These are phyloP conservation scores for Aureobasidium mangrovei DNA, from an alignment of 2,329 filamentous ascomycete species.

Conservation along the genomic window DNA sequence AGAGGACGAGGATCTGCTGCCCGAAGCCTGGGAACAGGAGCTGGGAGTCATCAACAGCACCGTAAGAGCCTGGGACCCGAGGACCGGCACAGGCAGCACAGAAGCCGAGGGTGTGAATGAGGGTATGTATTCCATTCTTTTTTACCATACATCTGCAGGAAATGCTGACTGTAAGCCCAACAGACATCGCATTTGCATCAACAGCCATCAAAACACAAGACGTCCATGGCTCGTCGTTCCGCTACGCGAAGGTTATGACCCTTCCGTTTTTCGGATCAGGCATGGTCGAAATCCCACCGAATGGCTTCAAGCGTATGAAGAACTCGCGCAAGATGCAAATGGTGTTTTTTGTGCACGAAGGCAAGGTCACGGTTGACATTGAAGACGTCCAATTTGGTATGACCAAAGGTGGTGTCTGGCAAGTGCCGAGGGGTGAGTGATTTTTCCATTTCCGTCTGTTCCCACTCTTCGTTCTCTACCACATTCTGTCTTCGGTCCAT, in stretches of 20 bases:
- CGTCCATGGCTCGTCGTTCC: slow-evolving; percentile 61
- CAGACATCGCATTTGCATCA: slow-evolving; percentile 53
- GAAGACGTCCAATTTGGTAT: slow-evolving; percentile 71
- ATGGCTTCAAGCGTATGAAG: slow-evolving; percentile 77
- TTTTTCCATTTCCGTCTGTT: slow-evolving; percentile 14
- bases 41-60: slow-evolving; percentile 55
- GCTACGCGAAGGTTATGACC: slow-evolving; percentile 79
- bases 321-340: slow-evolving; percentile 95
- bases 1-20: slow-evolving; percentile 46
- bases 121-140: slow-evolving; percentile 24
- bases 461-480: background rate
- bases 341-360: slow-evolving; percentile 83
- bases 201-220: slow-evolving; percentile 49
- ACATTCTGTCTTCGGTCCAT: background rate
- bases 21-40: slow-evolving; percentile 64
- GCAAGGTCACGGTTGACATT: slow-evolving; percentile 71
- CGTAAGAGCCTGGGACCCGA: slow-evolving; percentile 48
- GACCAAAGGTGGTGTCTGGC: slow-evolving; percentile 80
- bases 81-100: slow-evolving; percentile 22
- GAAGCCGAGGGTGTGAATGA: slow-evolving; percentile 33
- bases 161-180: background rate
- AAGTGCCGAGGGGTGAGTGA: slow-evolving; percentile 81
- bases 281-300: slow-evolving; percentile 77
- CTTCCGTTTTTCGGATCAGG: slow-evolving; percentile 82
- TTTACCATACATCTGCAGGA: background rate